Percentiles rank a stretch among this genome's conserved stretches.
phyloP scores from a whole-genome alignment of 139 green algal species.

The Raphidocelis subcapitata region DNA sequence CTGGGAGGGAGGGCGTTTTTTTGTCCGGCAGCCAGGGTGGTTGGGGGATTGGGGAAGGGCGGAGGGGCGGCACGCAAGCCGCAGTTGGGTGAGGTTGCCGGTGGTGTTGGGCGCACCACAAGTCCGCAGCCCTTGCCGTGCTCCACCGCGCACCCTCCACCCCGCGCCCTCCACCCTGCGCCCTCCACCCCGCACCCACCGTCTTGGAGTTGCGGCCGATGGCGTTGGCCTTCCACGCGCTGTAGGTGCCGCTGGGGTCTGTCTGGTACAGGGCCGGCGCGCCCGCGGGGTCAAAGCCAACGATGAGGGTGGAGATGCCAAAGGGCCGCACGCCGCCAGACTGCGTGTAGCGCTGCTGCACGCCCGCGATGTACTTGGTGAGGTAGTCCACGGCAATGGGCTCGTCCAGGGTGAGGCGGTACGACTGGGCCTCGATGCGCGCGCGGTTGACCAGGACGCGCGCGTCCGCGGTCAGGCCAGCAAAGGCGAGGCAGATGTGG shows the following conservation, averaged over 20 bases:
- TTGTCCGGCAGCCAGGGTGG: not conserved
- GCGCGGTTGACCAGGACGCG: conserved; percentile 95
- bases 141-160: too few relatives aligned
- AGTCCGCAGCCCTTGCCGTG: too few relatives aligned
- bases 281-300: conserved; percentile 83
- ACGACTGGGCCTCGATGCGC: conserved; percentile 87
- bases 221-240: conserved; percentile 96
- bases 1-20: conserved; percentile 20
- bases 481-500: conserved; percentile 95
- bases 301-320: conserved; percentile 97
- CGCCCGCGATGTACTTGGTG: conserved; percentile 81
- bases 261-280: conserved; percentile 90
- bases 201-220: conserved; percentile 98
- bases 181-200: conserved; percentile 36
- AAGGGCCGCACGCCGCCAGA: conserved; percentile 96
- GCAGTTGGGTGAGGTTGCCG: too few relatives aligned
- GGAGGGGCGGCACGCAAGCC: too few relatives aligned
- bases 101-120: not conserved
- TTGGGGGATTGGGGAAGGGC: too few relatives aligned
- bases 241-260: conserved; percentile 95
- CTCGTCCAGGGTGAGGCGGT: conserved; percentile 87
- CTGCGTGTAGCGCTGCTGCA: conserved; percentile 73
- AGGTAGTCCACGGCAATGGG: conserved; percentile 89
- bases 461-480: conserved; percentile 95
- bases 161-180: too few relatives aligned